Evolutionary conservation across 805 yeast genomes (phyloP), one percentile per base, ranked within the genome.

Genomic region (Monosporozyma aerobia): DNA sequence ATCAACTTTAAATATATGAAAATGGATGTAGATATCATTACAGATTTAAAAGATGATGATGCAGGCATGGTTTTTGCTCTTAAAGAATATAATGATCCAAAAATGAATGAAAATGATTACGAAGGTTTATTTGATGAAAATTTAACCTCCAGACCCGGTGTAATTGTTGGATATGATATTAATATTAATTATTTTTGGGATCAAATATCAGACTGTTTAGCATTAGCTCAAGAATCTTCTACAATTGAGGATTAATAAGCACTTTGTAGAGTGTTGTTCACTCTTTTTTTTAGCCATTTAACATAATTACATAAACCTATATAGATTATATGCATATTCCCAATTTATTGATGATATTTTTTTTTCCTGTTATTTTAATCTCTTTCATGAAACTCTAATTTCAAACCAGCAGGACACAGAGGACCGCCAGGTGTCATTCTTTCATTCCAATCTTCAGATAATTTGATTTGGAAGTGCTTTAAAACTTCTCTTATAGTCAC

Each of bases 381-480:
- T 37, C 54, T 51, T 23, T 39, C 51, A 37, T 56, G 47, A 44
- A 70, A 63, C 9, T 53, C 50, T 22, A 73, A 51, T 46, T 63
- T 61, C 32, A 79, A 60, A 55, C 65, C 64, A 9, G 69, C 53
- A 0, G 85, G 85, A 53, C 77, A 69, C 22, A 80, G 67, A 1
- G 85, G 85, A 0, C 85, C 85, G 2, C 80, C 81, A 1, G 82
- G 77, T 3, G 85, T 80, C 50, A 80, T 51, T 57, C 63, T 71
- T 14, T 77, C 81, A 3, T 58, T 54, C 84, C 84, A 80, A 2
- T 55, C 56, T 0, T 75, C 69, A 39, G 74, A 75, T 43, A 77
- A 51, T 1, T 52, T 29, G 47, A 80, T 53, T 23, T 67, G 62
- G 55, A 68, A 80, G 1, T 63, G 58, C 29, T 55, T 61, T 13